Conservation (phyloP, 768 basidiomycete genomes). For the Russula griseocarnosa region DNA sequence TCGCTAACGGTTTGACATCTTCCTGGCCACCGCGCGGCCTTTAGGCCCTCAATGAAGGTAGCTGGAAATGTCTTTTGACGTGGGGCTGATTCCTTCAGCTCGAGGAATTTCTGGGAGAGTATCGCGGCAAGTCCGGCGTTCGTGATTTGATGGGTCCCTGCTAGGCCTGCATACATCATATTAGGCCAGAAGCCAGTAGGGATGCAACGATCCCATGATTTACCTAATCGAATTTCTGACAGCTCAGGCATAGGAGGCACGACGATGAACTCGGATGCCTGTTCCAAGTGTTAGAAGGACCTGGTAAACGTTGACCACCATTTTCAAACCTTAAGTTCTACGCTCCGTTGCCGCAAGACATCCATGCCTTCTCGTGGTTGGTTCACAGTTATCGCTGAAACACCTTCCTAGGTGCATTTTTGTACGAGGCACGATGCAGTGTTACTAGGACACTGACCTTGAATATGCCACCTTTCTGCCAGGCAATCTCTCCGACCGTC, state of each 20-base stretch:
- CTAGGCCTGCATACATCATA: slow-evolving; percentile 53
- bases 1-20: slow-evolving; percentile 84
- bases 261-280: slow-evolving; percentile 69
- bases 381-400: slow-evolving; percentile 78
- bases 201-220: slow-evolving; percentile 11
- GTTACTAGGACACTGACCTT: slow-evolving; percentile 51
- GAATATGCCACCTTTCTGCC: slow-evolving; percentile 96
- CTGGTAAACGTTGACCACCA: background rate
- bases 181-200: slow-evolving; percentile 11
- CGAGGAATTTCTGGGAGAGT: slow-evolving; percentile 64
- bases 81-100: slow-evolving; percentile 33
- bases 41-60: slow-evolving; percentile 57
- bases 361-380: slow-evolving; percentile 68
- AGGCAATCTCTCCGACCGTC: slow-evolving; percentile 84
- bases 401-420: slow-evolving; percentile 50
- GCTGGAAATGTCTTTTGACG: slow-evolving; percentile 43
- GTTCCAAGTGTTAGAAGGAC: slow-evolving; percentile 23
- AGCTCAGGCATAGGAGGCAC: slow-evolving; percentile 52
- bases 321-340: slow-evolving; percentile 54
- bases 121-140: slow-evolving; percentile 86
- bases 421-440: background rate
- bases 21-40: slow-evolving; percentile 83
- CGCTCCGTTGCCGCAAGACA: slow-evolving; percentile 64
- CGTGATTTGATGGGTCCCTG: slow-evolving; percentile 79
- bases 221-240: slow-evolving; percentile 58